phyloP scores from a whole-genome alignment of 371 early-diverging fungal species.

The Fennellomyces sp. region DNA sequence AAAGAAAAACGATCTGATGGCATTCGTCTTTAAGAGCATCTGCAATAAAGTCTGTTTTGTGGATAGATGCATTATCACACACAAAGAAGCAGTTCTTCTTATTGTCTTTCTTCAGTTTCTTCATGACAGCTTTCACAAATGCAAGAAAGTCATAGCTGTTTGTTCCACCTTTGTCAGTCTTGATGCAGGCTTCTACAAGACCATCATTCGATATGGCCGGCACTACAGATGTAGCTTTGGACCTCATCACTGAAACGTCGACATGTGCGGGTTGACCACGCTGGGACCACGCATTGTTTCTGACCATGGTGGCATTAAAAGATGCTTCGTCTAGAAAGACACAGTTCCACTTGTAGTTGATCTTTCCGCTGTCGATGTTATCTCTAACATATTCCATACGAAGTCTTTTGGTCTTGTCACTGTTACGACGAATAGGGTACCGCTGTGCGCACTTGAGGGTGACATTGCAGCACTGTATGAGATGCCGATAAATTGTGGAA shows the following conservation, averaged over 20 bases:
- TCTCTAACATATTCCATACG: background rate
- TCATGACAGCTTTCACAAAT: conserved; percentile 1
- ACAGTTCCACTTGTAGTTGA: background rate
- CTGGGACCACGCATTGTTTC: background rate
- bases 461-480: background rate
- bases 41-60: background rate
- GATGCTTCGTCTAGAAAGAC: conserved; percentile 11
- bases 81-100: background rate
- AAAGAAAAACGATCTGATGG: conserved; percentile 8
- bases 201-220: conserved; percentile 4
- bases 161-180: background rate
- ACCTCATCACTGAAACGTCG: background rate
- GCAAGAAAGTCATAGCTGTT: background rate
- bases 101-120: background rate
- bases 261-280: conserved; percentile 1
- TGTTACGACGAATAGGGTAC: background rate
- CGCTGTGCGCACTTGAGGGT: background rate
- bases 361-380: background rate
- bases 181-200: background rate
- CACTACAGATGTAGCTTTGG: background rate
- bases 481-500: background rate
- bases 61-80: conserved; percentile 15
- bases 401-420: background rate
- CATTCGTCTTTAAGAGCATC: background rate
- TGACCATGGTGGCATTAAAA: background rate